These are phyloP conservation scores for Phytopythium helicoides DNA, from an alignment of 352 stramenopile species.

Conservation along the genomic window DNA sequence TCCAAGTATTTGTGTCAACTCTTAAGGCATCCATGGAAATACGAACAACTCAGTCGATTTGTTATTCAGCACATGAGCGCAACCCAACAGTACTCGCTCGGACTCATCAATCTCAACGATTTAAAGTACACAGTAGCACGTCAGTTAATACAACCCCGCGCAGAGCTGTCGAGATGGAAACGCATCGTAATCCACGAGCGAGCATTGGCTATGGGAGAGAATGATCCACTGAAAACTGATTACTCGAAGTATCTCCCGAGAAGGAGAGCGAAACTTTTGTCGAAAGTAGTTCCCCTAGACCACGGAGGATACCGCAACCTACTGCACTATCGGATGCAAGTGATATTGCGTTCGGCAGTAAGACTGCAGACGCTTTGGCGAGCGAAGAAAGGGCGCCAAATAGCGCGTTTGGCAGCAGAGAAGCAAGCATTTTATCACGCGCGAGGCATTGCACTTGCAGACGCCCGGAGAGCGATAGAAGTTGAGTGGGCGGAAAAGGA, in stretches of 20 bases:
- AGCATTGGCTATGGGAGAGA: slow-evolving; percentile 87
- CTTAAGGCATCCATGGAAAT: slow-evolving; percentile 66
- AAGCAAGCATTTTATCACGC: slow-evolving; percentile 91
- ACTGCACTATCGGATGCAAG: slow-evolving; percentile 66
- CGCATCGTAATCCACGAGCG: slow-evolving; percentile 86
- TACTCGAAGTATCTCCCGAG: slow-evolving; percentile 91
- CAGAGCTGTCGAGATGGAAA: slow-evolving; percentile 57
- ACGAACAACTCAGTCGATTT: slow-evolving; percentile 76
- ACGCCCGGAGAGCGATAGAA: slow-evolving; percentile 51
- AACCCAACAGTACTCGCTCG: slow-evolving; percentile 86
- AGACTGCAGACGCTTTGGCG: slow-evolving; percentile 86
- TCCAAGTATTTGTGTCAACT: slow-evolving; percentile 74
- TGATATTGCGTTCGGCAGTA: slow-evolving; percentile 64
- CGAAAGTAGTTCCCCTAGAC: slow-evolving; percentile 85
- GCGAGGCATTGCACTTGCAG: slow-evolving; percentile 68
- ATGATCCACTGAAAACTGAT: slow-evolving; percentile 91
- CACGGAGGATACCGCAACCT: slow-evolving; percentile 89
- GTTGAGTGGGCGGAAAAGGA: slow-evolving; percentile 78
- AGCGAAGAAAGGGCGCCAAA: slow-evolving; percentile 64
- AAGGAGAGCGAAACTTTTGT: slow-evolving; percentile 61
- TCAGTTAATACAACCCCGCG: slow-evolving; percentile 43
- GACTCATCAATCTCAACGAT: slow-evolving; percentile 86
- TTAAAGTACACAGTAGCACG: slow-evolving; percentile 79
- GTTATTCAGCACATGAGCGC: slow-evolving; percentile 85
- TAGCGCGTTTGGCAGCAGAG: slow-evolving; percentile 67